A percentile compares a stretch with the other conserved stretches of the same genome.
Conservation (phyloP, 768 basidiomycete genomes). For the Phanerochaete carnosa region DNA sequence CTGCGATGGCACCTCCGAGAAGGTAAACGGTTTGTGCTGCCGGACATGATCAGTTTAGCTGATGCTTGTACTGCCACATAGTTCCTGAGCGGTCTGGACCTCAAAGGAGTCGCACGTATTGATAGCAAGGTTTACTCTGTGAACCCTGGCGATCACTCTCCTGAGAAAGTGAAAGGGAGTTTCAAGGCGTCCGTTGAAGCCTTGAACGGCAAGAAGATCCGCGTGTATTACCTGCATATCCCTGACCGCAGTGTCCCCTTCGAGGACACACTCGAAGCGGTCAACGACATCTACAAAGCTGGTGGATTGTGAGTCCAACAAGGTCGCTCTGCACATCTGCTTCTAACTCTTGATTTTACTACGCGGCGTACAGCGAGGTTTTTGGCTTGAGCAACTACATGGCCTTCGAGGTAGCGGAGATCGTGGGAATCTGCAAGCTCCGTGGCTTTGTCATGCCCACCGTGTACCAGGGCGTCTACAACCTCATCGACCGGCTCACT, state of each 20-base stretch:
- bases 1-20: slow-evolving; percentile 52
- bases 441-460: not conserved
- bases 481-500: slow-evolving; percentile 24
- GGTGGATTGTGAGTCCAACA: slow-evolving; percentile 52
- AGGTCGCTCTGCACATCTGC: not conserved
- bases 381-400: slow-evolving; percentile 18
- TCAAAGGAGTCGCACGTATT: not conserved
- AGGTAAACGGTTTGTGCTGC: too few relatives aligned
- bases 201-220: slow-evolving; percentile 45
- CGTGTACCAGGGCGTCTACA: not conserved
- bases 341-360: not conserved
- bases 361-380: slow-evolving; percentile 42
- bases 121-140: slow-evolving; percentile 36
- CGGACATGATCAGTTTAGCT: too few relatives aligned
- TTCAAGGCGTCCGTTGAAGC: slow-evolving; percentile 43
- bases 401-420: slow-evolving; percentile 1
- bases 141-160: slow-evolving; percentile 40
- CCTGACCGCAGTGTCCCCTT: slow-evolving; percentile 59
- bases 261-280: slow-evolving; percentile 41
- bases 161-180: slow-evolving; percentile 39
- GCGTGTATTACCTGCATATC: slow-evolving; percentile 56
- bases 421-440: not conserved
- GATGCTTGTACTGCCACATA: not conserved
- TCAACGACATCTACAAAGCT: slow-evolving; percentile 49
- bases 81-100: not conserved